These are phyloP conservation scores for Platismatia glauca DNA, from an alignment of 495 filamentous ascomycete species.

Conservation along the genomic window DNA sequence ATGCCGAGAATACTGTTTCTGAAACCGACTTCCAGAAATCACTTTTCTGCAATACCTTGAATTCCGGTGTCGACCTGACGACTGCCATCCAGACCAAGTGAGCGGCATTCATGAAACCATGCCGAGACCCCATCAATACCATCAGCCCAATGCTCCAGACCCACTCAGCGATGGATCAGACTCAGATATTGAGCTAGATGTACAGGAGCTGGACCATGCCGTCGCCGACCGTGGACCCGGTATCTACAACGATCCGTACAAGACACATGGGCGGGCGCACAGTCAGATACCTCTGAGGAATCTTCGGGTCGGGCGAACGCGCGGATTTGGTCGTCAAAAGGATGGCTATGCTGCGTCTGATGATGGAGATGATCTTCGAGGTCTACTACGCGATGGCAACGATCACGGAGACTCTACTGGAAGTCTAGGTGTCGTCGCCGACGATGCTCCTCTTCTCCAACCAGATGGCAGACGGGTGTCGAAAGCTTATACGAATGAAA, in stretches of 20 bases:
- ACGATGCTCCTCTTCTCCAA: conserved; percentile 58
- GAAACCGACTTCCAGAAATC: background rate
- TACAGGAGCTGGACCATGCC: conserved; percentile 62
- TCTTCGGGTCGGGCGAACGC: conserved; percentile 57
- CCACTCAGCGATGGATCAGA: conserved; percentile 47
- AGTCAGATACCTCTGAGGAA: conserved; percentile 60
- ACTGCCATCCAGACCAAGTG: background rate
- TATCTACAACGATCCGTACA: conserved; percentile 31
- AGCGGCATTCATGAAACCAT: conserved; percentile 18
- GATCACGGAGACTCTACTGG: conserved; percentile 42
- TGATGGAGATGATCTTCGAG: conserved; percentile 47
- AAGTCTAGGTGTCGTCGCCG: conserved; percentile 42
- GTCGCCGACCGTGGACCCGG: conserved; percentile 30
- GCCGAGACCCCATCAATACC: conserved; percentile 30
- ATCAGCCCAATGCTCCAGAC: conserved; percentile 43
- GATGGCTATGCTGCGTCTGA: conserved; percentile 27
- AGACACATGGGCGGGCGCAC: conserved; percentile 36
- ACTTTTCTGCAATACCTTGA: background rate
- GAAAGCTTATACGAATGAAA: conserved; percentile 3
- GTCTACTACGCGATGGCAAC: conserved; percentile 45
- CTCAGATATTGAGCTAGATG: conserved; percentile 56
- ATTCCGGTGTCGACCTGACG: background rate
- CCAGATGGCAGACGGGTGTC: conserved; percentile 2
- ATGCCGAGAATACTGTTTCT: background rate
- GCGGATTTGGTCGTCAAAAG: conserved; percentile 50